Evolutionary conservation across 352 stramenopile genomes (phyloP), one percentile per base, ranked within the genome.

Genomic region (Pythium diclinum): DNA sequence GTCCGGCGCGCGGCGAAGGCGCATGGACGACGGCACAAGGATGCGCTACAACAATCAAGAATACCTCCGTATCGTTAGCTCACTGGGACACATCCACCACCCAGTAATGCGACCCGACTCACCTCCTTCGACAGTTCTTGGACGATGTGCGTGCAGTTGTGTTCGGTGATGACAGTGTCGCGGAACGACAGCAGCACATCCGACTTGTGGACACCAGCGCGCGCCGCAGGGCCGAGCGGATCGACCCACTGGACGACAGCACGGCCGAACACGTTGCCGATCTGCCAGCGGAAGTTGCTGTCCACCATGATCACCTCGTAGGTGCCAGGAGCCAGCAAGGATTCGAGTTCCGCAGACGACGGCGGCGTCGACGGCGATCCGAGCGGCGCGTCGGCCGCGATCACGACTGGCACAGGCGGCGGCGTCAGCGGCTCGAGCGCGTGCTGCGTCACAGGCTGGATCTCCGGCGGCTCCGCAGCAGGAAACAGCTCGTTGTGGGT

Each of bases 231-330:
- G 1, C 87, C 87, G 9, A 67, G 68, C 17, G 81, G 75, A 6
- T 91, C 79, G 19, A 95, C 87, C 66, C 78, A 77, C 56, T 94
- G 83, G 19, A 95, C 87, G 14, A 95, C 87, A 0, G 83, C 82
- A 17, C 87, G 87, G 10, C 85, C 87, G 73, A 94, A 92, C 3
- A 95, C 84, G 36, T 81, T 91, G 34, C 83, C 83, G 48, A 95
- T 94, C 63, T 91, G 82, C 87, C 87, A 95, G 63, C 77, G 72
- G 30, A 94, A 85, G 42, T 89, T 81, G 46, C 71, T 78, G 53
- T 86, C 88, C 21, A 76, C 70, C 74, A 94, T 87, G n/a, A 87
- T 76, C 28, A 92, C 84, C 64, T 95, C 85, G 63, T 93, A 95
- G 38, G 81, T 92, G 19, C 78, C 85, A 36, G 78, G 82, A 33